Evolutionary conservation across 441 rosid species (phyloP), one percentile per base, ranked within the genome.

Genomic region (Geranium incanum): DNA sequence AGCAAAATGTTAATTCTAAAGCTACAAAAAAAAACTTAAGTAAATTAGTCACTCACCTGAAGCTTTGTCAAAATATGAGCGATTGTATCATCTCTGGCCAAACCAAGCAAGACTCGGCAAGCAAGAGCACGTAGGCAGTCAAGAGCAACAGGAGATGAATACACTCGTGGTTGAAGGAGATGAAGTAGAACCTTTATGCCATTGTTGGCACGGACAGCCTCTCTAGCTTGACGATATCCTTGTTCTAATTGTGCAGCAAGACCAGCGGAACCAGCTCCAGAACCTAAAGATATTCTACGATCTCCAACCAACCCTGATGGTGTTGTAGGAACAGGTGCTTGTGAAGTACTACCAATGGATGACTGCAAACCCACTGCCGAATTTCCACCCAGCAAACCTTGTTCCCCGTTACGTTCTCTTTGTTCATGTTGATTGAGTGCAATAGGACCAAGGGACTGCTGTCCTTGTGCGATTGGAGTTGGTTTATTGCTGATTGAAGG

Each of bases 171-270:
- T 71, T 93, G 99, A 60, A 93, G 95, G 74, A 95, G 96, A 81
- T 93, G 96, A 73, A 95, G 86, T 67, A 95, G 95, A 81, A 91
- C 92, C 85, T 91, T 95, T 79, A 95, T 95, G 71, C 99, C 99
- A 86, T 93, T 94, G 81, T 88, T 93, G 55, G 89, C 84, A 81
- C 98, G 99, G 48, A 95, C 97, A 72, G 87, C 92, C 74, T 93
- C 99, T 76, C 99, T 92, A 69, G 99, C 99, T 78, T 83, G 93
- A 77, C 98, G 84, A 86, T 95, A 95, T 68, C 90, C 97, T 80
- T 91, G 97, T 81, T 95, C 99, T 86, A 95, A 86, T 79, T 92
- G 94, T 36, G 99, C 93, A 76, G 99, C 98, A 81, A 95, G 97
- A 64, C 99, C 99, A 70, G 98, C 96, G 77, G 85, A 89, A 77